Base-by-base conservation (phyloP, 108 stramenopile genomes). In the Skeletonema tropicum region DNA sequence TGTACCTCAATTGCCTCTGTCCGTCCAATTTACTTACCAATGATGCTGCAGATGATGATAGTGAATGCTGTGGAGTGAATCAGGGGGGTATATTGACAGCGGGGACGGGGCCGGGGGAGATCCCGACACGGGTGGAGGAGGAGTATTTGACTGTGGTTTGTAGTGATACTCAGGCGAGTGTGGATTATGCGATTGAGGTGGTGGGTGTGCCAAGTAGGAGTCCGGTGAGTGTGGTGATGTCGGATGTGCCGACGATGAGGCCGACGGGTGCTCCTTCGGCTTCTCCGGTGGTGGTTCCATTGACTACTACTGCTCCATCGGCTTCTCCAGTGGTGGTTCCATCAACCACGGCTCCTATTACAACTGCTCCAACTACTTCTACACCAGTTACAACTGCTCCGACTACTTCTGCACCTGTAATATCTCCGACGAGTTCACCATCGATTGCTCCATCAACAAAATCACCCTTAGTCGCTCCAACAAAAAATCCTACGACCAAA, bases 1-100 rank as follows among this genome's bases (percentile, higher is more conserved):
- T 81, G 9, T 81, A 81, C 64, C 73, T 81, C 41, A 74, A 49
- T 38, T 81, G 80, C 38, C 49, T 74, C 8, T 81, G 80, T 57
- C 14, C 31, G 3, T 57, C 26, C 10, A 8, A n/a, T 25, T 59
- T 55, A 12, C n/a, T n/a, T n/a, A n/a, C n/a, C n/a, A n/a, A n/a
- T n/a, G 10, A 41, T 5, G 21, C 14, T 3, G 3, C 32, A 32
- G 49, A 52, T 52, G 64, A 67, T n/a, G n/a, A 30, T 81, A 73
- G 30, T 81, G 80, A 29, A 29, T 29, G 26, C 26, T 29, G 26
- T 29, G 26, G 26, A 29, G 26, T 29, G 26, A 2, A 29, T 29
- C 26, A 29, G 26, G 39, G 36, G 30, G 75, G 75, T 12, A 64
- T 81, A 17, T 64, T 13, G 21, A 67, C 63, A 3, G 46, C 64